phyloP scores from a whole-genome alignment of 345 rosid genomes.

The Streptanthus diversifolius region DNA sequence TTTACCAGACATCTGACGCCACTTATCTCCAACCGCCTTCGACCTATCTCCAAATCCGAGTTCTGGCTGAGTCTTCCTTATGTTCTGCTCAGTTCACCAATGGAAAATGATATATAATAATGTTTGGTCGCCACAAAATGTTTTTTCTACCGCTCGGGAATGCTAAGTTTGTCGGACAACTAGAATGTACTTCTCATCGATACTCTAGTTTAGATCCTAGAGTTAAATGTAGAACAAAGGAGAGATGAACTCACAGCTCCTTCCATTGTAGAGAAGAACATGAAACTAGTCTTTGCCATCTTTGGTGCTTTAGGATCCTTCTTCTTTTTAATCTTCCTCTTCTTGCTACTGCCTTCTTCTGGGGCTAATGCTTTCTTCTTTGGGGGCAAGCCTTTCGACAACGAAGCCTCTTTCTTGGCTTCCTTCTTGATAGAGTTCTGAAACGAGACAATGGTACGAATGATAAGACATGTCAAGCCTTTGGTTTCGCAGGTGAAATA shows the following conservation, averaged over 20 bases:
- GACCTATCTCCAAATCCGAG: constrained; percentile 57
- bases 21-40: constrained; percentile 69
- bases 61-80: constrained; percentile 75
- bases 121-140: not conserved
- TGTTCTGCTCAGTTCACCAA: constrained; percentile 48
- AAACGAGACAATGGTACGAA: constrained; percentile 3
- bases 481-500: not conserved
- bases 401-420: constrained; percentile 54
- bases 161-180: not conserved
- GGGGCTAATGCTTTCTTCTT: constrained; percentile 69
- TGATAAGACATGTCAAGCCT: not conserved
- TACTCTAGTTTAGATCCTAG: not conserved
- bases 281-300: constrained; percentile 68
- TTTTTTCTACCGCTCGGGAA: not conserved
- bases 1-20: constrained; percentile 78
- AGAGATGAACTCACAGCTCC: constrained; percentile 60
- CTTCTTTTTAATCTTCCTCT: constrained; percentile 76
- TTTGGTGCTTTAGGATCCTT: constrained; percentile 98
- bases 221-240: not conserved
- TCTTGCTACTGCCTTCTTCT: constrained; percentile 69
- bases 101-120: not conserved
- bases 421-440: constrained; percentile 80
- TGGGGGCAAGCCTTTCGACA: constrained; percentile 48
- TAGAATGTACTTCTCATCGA: not conserved
- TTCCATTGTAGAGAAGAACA: constrained; percentile 72